A percentile compares a stretch with the other conserved stretches of the same genome.
These are phyloP conservation scores for Starmerella bombi DNA, from an alignment of 805 yeast species.

Conservation along the genomic window DNA sequence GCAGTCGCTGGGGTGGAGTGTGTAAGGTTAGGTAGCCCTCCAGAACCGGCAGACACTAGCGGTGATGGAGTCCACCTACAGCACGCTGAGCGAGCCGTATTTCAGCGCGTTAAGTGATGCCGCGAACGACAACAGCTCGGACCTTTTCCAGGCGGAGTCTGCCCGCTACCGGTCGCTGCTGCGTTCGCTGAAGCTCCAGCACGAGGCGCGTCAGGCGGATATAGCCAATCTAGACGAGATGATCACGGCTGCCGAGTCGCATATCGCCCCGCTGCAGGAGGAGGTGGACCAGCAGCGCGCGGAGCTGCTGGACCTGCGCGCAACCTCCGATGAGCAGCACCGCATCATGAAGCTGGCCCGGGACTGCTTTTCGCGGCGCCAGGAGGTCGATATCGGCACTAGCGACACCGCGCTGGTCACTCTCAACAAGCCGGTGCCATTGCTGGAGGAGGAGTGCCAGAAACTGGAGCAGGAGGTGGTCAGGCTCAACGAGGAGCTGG, in stretches of 20 bases:
- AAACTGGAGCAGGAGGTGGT: neutral
- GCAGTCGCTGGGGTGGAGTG: neutral
- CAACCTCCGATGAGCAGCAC: constrained; percentile 15
- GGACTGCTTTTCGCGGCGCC: constrained; percentile 3
- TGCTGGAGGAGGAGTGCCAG: constrained; percentile 1
- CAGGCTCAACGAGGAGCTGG: constrained; percentile 4
- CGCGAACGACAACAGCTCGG: neutral
- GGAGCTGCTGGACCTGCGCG: constrained; percentile 17
- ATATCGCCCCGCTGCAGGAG: neutral
- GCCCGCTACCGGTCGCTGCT: constrained; percentile 4
- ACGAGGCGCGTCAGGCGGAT: constrained; percentile 6
- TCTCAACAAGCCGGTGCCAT: constrained; percentile 1
- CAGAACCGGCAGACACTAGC: too few relatives aligned
- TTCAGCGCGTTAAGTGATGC: constrained; percentile 1
- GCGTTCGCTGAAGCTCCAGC: constrained; percentile 4
- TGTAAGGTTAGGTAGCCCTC: neutral
- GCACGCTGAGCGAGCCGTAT: constrained; percentile 4
- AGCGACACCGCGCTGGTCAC: neutral
- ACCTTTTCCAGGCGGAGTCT: neutral
- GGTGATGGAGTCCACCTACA: constrained; percentile 4
- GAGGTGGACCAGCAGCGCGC: constrained; percentile 11
- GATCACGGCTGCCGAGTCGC: neutral
- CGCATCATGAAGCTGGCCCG: constrained; percentile 1
- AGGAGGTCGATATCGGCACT: neutral
- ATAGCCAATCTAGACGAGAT: neutral